Conservation (phyloP, 176 grass and related monocot genomes). For the Carex myosuroides region DNA sequence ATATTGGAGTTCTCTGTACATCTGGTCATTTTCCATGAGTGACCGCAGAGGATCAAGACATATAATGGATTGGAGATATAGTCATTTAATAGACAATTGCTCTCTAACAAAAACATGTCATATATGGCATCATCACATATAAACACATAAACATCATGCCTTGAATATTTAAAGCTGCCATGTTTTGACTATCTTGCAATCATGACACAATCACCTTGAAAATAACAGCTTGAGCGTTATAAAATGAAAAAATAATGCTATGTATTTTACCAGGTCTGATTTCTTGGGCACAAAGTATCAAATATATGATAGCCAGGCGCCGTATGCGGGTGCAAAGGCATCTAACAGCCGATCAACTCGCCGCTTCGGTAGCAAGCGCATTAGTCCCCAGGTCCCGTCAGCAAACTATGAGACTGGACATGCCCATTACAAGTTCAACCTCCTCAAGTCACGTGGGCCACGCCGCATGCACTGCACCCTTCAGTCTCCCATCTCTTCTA, state of each 20-base stretch:
- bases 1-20: background rate
- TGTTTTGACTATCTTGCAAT: background rate
- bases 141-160: background rate
- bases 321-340: slow-evolving; percentile 53
- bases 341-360: slow-evolving; percentile 49
- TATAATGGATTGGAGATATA: background rate
- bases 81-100: background rate
- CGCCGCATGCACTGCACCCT: slow-evolving; percentile 91
- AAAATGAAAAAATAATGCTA: background rate
- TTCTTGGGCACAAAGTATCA: slow-evolving; percentile 87
- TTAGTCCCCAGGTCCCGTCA: slow-evolving; percentile 69
- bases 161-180: background rate
- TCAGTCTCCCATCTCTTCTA: slow-evolving; percentile 27
- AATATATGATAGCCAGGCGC: slow-evolving; percentile 60
- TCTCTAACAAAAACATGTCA: background rate
- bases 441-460: slow-evolving; percentile 87
- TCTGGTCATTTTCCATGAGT: background rate
- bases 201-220: too few species aligned
- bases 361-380: slow-evolving; percentile 75
- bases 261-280: slow-evolving; percentile 56
- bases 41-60: background rate
- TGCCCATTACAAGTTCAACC: slow-evolving; percentile 79
- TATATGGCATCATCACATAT: background rate
- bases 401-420: slow-evolving; percentile 62
- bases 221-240: background rate